Percentiles rank a stretch among this genome's conserved stretches.
Evolutionary conservation across 2,329 filamentous ascomycete genomes (phyloP).

Genomic region (Aspergillus clavatus): DNA sequence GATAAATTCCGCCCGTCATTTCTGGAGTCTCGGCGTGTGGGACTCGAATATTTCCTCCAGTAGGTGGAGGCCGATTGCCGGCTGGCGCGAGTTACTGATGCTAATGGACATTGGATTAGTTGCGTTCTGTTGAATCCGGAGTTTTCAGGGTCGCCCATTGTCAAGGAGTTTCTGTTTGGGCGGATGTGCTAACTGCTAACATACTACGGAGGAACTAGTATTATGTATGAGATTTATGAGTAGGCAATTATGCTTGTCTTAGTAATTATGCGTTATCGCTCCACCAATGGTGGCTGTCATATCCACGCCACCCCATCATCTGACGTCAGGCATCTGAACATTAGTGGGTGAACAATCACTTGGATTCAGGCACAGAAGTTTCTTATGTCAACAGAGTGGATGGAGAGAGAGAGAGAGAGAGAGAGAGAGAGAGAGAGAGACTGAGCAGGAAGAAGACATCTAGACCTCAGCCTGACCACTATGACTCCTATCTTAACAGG

Average conservation of each 20-base stretch:
- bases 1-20: slow-evolving; percentile 73
- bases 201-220: no score
- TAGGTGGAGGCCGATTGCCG: slow-evolving; percentile 44
- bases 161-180: slow-evolving; percentile 82
- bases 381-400: no score
- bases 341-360: no score
- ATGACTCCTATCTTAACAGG: no score
- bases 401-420: no score
- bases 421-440: no score
- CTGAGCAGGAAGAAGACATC: no score
- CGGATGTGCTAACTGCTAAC: slow-evolving; percentile 20
- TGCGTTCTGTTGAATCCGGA: slow-evolving; percentile 90
- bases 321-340: no score
- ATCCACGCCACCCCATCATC: not conserved
- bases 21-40: slow-evolving; percentile 74
- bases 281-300: accelerated
- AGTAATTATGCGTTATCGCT: not conserved
- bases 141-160: slow-evolving; percentile 82
- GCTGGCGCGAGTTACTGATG: no score
- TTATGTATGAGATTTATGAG: no score
- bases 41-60: slow-evolving; percentile 91
- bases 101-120: slow-evolving; percentile 43
- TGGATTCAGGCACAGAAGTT: no score
- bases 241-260: not conserved
- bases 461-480: no score